phyloP scores from a whole-genome alignment of 805 yeast genomes.

The Metschnikowia aberdeeniae region DNA sequence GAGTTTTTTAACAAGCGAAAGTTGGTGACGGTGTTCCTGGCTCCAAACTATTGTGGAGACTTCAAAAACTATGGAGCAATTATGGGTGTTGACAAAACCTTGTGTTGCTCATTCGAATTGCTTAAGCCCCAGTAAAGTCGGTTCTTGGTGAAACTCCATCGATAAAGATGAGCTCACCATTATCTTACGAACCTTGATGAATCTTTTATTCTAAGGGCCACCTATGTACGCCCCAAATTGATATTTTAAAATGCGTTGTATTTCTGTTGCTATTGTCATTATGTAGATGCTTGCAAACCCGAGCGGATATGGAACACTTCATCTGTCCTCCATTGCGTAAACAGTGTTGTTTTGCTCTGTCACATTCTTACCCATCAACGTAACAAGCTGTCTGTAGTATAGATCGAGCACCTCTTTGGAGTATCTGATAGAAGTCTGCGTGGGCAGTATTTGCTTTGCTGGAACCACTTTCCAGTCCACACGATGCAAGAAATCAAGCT shows the following conservation, averaged over 20 bases:
- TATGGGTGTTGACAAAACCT: slow-evolving; percentile 63
- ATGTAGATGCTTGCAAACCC: not conserved
- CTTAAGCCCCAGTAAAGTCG: slow-evolving; percentile 46
- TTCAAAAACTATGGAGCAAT: slow-evolving; percentile 79
- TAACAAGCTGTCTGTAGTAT: slow-evolving; percentile 38
- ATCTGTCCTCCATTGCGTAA: slow-evolving; percentile 4
- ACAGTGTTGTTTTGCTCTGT: slow-evolving; percentile 15
- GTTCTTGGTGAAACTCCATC: not conserved
- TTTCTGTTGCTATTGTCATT: not conserved
- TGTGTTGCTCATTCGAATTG: slow-evolving; percentile 69
- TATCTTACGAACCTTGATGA: slow-evolving; percentile 6
- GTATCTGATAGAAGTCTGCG: slow-evolving; percentile 24
- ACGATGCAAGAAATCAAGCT: slow-evolving; percentile 77
- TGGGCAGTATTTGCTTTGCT: slow-evolving; percentile 26
- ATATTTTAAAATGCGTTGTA: slow-evolving; percentile 3
- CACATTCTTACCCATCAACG: slow-evolving; percentile 36
- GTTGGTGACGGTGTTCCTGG: slow-evolving; percentile 74
- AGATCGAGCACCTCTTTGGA: slow-evolving; percentile 37
- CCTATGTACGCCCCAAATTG: not conserved
- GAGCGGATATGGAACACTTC: not conserved
- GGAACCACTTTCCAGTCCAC: slow-evolving; percentile 65
- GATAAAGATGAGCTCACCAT: not conserved
- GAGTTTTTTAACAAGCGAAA: slow-evolving; percentile 74
- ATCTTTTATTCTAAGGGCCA: not conserved
- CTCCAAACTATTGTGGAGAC: slow-evolving; percentile 83